phyloP scores from a whole-genome alignment of 805 yeast genomes.

The Cephaloascus albidus region DNA sequence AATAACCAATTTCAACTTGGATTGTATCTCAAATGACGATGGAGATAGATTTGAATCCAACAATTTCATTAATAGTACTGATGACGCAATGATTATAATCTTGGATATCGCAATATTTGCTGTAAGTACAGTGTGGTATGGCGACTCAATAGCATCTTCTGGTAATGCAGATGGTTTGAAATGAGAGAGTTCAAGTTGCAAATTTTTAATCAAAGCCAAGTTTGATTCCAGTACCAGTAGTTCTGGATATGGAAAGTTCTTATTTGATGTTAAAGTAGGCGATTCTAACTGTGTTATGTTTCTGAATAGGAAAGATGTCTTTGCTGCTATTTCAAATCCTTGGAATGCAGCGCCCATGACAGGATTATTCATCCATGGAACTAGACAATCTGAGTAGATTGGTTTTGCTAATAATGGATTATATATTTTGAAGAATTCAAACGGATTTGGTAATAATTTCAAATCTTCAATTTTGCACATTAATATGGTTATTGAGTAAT shows the following conservation, averaged over 20 bases:
- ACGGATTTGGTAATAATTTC: slow-evolving; percentile 30
- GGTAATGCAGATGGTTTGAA: background rate
- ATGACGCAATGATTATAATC: background rate
- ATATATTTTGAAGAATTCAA: slow-evolving; percentile 21
- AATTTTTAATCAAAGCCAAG: background rate
- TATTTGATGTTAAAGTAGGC: background rate
- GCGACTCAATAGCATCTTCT: background rate
- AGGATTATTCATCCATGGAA: slow-evolving; percentile 35
- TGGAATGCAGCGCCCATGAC: slow-evolving; percentile 26
- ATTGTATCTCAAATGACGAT: background rate
- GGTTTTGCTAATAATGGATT: slow-evolving; percentile 21
- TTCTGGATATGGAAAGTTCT: background rate
- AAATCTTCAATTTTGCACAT: slow-evolving; percentile 19
- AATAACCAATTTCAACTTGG: background rate
- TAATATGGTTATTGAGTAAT: slow-evolving; percentile 27
- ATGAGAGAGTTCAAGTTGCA: background rate
- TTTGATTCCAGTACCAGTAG: too few relatives aligned
- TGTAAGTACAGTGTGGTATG: background rate
- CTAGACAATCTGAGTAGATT: slow-evolving; percentile 19
- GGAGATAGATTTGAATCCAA: background rate
- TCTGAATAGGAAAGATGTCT: slow-evolving; percentile 19
- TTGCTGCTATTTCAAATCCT: slow-evolving; percentile 23
- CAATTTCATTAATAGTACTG: background rate
- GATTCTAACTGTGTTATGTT: background rate
- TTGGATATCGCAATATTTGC: slow-evolving; percentile 1